Base-by-base conservation (phyloP, 495 filamentous ascomycete species). In the Aspergillus wentii region DNA sequence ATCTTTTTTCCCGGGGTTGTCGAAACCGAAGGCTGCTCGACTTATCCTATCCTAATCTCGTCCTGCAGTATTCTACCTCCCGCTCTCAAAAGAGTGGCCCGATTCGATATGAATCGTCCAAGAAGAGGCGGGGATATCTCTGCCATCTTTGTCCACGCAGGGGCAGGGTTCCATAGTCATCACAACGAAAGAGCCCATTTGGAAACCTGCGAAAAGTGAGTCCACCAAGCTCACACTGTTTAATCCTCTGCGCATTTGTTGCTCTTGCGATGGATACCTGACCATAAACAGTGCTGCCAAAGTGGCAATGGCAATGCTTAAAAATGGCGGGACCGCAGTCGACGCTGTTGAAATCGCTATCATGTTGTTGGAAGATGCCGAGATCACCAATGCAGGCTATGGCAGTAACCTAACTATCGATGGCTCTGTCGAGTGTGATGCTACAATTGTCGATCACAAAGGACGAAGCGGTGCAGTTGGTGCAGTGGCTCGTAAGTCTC, bases 301-400 rank as follows among this genome's bases (percentile, higher is more conserved):
- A 45, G 68, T 81, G 30, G 90, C 79, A 16, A 96, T 97, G 82
- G 68, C 65, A 29, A 68, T 94, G 41, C 69, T 98, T 27, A 79
- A 70, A 31, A 76, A 74, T 53, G 94, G 92, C 4, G 86, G 80
- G 13, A 75, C 78, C 32, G 87, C 90, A 3, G 66, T 92, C 16
- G 87, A 96, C 43, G 92, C 92, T n/a, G 88, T 94, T 19, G 92
- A 97, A 59, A 79, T 85, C 34, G 90, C 94, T 18, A 76, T 98
- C 41, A 85, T 79, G 50, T 70, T 83, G 13, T 74, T 98, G 25
- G 92, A 98, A 58, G 86, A 98, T 52, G 79, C 82, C 30, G 87
- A 95, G 47, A 95, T 98, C 51, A 97, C 94, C 16, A 98, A 98
- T 60, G 83, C 90, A 11, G 92, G 94, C 11, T 96, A 83, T 49